phyloP scores from a whole-genome alignment of 441 rosid species.

The Adansonia rubrostipa region DNA sequence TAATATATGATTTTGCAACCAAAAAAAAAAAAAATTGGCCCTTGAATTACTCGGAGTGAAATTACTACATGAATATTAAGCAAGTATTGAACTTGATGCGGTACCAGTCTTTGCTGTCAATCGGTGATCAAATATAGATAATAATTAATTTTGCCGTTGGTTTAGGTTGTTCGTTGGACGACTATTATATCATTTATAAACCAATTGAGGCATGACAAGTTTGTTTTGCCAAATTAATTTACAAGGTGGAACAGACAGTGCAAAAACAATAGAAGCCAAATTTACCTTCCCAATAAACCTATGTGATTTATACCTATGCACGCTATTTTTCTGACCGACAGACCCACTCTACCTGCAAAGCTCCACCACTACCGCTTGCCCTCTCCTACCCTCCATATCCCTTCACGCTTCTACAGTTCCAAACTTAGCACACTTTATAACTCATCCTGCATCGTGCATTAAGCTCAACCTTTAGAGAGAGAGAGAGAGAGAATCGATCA shows the following conservation, averaged over 20 bases:
- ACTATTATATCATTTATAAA: neutral
- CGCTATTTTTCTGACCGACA: constrained; percentile 1
- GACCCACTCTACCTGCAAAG: neutral
- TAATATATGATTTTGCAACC: too few relatives aligned
- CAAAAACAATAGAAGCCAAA: constrained; percentile 11
- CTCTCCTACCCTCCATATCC: neutral
- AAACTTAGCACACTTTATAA: too few relatives aligned
- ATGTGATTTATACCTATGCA: neutral
- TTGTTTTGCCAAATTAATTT: neutral
- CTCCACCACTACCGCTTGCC: neutral
- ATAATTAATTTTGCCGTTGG: neutral
- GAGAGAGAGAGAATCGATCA: neutral
- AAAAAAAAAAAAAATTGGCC: too few relatives aligned
- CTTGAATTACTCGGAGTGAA: too few relatives aligned
- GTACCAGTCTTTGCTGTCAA: too few relatives aligned
- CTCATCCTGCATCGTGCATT: neutral
- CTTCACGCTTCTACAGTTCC: neutral
- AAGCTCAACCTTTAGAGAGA: neutral
- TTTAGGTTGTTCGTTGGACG: neutral
- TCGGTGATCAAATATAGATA: too few relatives aligned
- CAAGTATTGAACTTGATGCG: too few relatives aligned
- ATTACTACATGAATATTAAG: too few relatives aligned
- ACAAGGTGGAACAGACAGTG: neutral
- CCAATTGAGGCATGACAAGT: neutral
- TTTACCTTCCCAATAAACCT: constrained; percentile 28